Percentiles rank a stretch among this genome's conserved stretches.
phyloP scores from a whole-genome alignment of 2,329 filamentous ascomycete genomes.

The Grosmannia clavigera region DNA sequence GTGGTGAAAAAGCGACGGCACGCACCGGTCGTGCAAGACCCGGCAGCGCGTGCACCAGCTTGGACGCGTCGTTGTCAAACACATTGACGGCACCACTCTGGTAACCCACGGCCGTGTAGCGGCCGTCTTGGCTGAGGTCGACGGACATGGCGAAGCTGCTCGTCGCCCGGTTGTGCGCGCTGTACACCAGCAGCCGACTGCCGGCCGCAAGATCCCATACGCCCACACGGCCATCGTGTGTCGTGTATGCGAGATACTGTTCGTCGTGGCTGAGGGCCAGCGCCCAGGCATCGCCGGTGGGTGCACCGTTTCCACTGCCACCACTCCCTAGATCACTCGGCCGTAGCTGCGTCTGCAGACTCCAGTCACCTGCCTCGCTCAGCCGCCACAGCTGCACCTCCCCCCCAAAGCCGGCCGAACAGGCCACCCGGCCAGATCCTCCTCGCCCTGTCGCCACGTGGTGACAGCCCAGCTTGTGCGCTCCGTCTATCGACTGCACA shows the following conservation, averaged over 20 bases:
- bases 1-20: conserved; percentile 77
- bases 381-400: conserved; percentile 74
- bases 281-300: conserved; percentile 65
- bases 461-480: conserved; percentile 83
- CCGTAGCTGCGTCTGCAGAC: conserved; percentile 31
- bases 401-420: conserved; percentile 80
- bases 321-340: conserved; percentile 14
- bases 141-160: conserved; percentile 78
- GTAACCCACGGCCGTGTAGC: conserved; percentile 81
- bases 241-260: conserved; percentile 72
- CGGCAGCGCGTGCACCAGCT: conserved; percentile 73
- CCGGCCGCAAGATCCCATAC: conserved; percentile 62
- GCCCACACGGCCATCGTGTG: conserved; percentile 76
- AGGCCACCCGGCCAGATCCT: conserved; percentile 56
- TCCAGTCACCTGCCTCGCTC: conserved; percentile 44
- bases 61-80: conserved; percentile 83
- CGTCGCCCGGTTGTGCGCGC: conserved; percentile 44
- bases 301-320: conserved; percentile 33
- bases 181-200: conserved; percentile 50
- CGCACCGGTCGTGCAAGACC: conserved; percentile 81
- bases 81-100: conserved; percentile 87
- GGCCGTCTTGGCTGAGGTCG: conserved; percentile 67
- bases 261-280: conserved; percentile 76
- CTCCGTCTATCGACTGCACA: conserved; percentile 64
- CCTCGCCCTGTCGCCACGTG: conserved; percentile 59